Base-by-base conservation (phyloP, 2,329 filamentous ascomycete genomes). In the Biscogniauxia marginata region DNA sequence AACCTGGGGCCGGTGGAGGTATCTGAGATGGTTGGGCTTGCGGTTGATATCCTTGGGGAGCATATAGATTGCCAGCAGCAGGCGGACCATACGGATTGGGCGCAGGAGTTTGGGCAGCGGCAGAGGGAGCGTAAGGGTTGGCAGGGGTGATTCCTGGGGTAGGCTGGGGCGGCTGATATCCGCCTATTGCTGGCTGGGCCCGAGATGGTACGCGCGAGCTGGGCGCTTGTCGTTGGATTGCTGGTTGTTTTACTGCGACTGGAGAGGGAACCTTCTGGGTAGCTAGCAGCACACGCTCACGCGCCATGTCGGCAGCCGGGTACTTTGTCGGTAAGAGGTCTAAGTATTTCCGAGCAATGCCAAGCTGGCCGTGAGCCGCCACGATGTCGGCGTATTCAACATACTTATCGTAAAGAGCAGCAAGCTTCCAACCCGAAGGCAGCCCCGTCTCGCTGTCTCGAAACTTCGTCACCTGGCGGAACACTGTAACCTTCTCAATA, bases 401-500 rank as follows among this genome's bases (percentile, higher is more conserved):
- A 71, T 99, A 99, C 75, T 96, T 96, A 71, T 92, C 88, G 73
- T 99, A 99, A 52, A 99, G 79, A 2, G 87, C 81, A 39, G 86
- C 83, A 57, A 99, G 85, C 76, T 96, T 97, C 93, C 93, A 99
- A 65, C 88, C 90, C 1, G 87, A 86, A 8, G 84, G 80, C 64
- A 90, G 84, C 48, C 77, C 76, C 61, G 84, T 84, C 69, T 97
- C 92, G 7, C 77, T 74, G 70, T 99, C 95, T 66, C 89, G 79
- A 78, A 97, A 99, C 69, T 93, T 92, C 60, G 92, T 93, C 46
- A 97, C 93, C 64, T 95, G 85, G 53, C 95, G 88, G 86, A 99
- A 99, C 53, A 99, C 85, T 0, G 93, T 96, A 48, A 99, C 95
- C 80, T 99, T 99, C 77, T 99, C 95, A 60, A 99, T 96, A 70